Percentiles rank a stretch among this genome's conserved stretches.
These are phyloP conservation scores for Neofusicoccum kwambonambiense DNA, from an alignment of 2,329 filamentous ascomycete genomes.

Conservation along the genomic window DNA sequence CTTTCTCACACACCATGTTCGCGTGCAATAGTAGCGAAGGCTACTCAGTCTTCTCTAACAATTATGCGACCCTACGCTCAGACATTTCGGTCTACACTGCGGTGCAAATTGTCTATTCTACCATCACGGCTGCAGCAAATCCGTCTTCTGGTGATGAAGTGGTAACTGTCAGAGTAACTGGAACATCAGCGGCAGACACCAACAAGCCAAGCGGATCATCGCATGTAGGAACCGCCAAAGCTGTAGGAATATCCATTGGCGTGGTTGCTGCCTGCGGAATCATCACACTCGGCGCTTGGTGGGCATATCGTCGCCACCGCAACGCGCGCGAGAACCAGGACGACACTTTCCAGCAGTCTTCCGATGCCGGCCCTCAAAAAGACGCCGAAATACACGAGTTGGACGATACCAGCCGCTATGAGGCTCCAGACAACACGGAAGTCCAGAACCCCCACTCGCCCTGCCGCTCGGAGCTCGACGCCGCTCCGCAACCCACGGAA, in stretches of 20 bases:
- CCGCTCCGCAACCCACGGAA: not conserved
- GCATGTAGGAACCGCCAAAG: not conserved
- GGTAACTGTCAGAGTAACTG: too few relatives aligned
- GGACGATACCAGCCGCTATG: not conserved
- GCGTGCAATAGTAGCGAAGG: too few relatives aligned
- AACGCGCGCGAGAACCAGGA: too few relatives aligned
- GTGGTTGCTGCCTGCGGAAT: not conserved
- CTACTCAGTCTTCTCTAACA: accelerated
- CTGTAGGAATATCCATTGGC: not conserved
- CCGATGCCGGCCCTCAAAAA: not conserved
- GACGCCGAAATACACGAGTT: not conserved
- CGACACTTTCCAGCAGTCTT: not conserved
- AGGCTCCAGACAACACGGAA: not conserved
- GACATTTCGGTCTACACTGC: too few relatives aligned
- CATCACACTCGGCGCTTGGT: not conserved
- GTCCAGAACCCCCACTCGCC: not conserved
- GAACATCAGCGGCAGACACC: not conserved
- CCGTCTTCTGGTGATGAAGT: too few relatives aligned
- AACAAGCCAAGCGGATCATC: not conserved
- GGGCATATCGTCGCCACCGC: not conserved
- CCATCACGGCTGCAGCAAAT: too few relatives aligned
- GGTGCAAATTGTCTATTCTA: too few relatives aligned
- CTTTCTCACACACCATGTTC: too few relatives aligned
- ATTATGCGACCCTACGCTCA: too few relatives aligned
- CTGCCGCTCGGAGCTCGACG: not conserved